Evolutionary conservation across 768 basidiomycete species (phyloP).

Genomic region (Floccularia luteovirens): DNA sequence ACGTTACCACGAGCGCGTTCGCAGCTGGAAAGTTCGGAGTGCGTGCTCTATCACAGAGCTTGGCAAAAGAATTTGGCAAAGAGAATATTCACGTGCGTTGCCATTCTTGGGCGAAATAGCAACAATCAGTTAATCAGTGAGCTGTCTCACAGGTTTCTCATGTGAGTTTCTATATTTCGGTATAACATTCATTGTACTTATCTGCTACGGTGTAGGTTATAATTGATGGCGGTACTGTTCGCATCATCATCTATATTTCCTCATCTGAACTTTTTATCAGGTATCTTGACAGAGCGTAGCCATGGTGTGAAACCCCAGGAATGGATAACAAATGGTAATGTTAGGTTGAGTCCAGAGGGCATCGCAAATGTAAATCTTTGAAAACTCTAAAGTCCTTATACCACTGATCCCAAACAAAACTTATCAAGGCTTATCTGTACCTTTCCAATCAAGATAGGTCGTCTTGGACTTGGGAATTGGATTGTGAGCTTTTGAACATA

Average conservation of each 20-base stretch:
- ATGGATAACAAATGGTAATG: slow-evolving; percentile 33
- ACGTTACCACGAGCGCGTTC: slow-evolving; percentile 51
- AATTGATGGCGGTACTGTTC: slow-evolving; percentile 51
- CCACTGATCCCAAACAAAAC: slow-evolving; percentile 1
- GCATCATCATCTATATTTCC: not conserved
- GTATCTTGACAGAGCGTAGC: slow-evolving; percentile 26
- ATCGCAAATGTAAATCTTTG: slow-evolving; percentile 54
- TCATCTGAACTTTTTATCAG: slow-evolving; percentile 11
- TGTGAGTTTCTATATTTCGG: slow-evolving; percentile 28
- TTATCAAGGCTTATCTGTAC: slow-evolving; percentile 50
- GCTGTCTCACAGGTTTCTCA: slow-evolving; percentile 44
- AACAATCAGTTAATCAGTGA: not conserved
- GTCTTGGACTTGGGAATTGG: slow-evolving; percentile 76
- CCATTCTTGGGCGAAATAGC: not conserved
- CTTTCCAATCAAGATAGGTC: slow-evolving; percentile 64
- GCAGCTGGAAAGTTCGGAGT: slow-evolving; percentile 58
- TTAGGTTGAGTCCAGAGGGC: slow-evolving; percentile 53
- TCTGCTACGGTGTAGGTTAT: slow-evolving; percentile 35
- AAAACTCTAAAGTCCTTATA: too few species aligned
- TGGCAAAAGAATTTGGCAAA: slow-evolving; percentile 70
- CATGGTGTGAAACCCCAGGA: slow-evolving; percentile 18
- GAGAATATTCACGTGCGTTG: slow-evolving; percentile 60
- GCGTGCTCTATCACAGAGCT: slow-evolving; percentile 59
- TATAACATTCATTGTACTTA: not conserved
- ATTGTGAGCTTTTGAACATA: slow-evolving; percentile 42